Conservation (phyloP, 139 green algal genomes). For the Micromonas pusilla region DNA sequence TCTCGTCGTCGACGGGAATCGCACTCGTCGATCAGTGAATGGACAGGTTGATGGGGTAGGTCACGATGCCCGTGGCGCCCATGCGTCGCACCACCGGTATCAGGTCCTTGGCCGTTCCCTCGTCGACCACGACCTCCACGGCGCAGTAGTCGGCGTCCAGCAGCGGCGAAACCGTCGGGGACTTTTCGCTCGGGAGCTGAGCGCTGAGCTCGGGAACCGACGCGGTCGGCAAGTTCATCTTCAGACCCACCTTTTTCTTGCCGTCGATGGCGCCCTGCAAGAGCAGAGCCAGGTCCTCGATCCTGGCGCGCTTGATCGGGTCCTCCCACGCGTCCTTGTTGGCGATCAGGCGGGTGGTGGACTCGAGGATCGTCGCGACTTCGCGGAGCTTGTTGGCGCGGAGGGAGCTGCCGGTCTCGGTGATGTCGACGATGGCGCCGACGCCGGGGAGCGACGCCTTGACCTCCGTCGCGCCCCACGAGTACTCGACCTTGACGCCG, state of each 20-base stretch:
- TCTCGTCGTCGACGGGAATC: too few species aligned
- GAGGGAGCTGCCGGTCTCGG: conserved; percentile 39
- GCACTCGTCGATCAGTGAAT: conserved; percentile 18
- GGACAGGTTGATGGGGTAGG: conserved; percentile 31
- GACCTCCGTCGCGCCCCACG: conserved; percentile 42
- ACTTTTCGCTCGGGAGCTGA: conserved; percentile 34
- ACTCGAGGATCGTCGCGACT: conserved; percentile 37
- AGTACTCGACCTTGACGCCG: conserved; percentile 39
- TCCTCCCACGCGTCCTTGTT: conserved; percentile 39
- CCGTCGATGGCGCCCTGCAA: conserved; percentile 37
- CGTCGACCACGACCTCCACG: conserved; percentile 40
- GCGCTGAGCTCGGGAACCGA: conserved; percentile 26
- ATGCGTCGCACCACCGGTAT: conserved; percentile 29
- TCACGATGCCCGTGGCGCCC: conserved; percentile 38
- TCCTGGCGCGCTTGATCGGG: conserved; percentile 37
- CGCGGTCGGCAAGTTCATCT: conserved; percentile 36
- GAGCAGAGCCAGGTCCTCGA: conserved; percentile 41
- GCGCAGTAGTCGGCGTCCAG: conserved; percentile 29
- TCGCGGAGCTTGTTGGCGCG: conserved; percentile 39
- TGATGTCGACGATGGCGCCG: conserved; percentile 37
- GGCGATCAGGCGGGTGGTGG: conserved; percentile 38
- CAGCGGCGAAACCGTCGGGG: conserved; percentile 34
- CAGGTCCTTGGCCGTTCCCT: conserved; percentile 27
- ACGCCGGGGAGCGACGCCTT: conserved; percentile 40
- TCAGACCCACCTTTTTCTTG: conserved; percentile 36